Evolutionary conservation across 2,329 filamentous ascomycete species (phyloP).

Genomic region (Trichophyton rubrum): DNA sequence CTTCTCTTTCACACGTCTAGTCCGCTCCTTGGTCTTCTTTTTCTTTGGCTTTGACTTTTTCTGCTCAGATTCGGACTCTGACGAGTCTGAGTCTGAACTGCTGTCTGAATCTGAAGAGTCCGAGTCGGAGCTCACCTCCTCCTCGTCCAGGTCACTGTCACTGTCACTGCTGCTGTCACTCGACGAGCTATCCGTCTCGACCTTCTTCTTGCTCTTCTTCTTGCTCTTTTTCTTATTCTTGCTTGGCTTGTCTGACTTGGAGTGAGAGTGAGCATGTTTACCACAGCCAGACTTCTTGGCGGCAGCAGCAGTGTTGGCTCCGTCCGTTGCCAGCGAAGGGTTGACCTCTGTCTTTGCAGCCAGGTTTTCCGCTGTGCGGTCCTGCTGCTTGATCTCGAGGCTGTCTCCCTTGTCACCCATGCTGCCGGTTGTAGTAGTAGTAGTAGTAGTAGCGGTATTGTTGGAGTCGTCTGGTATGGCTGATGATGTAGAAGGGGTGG

Average conservation of each 20-base stretch:
- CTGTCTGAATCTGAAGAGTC: neutral
- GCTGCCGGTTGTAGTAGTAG: neutral
- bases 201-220: conserved; percentile 8
- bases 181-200: neutral
- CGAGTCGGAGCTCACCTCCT: conserved; percentile 14
- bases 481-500: neutral
- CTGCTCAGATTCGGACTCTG: neutral
- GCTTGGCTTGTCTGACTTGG: conserved; percentile 3
- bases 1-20: neutral
- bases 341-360: neutral
- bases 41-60: conserved; percentile 7
- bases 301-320: neutral
- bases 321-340: neutral
- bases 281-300: neutral
- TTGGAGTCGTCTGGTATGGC: neutral
- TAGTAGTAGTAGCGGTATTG: neutral
- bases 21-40: conserved; percentile 6
- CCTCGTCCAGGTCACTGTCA: conserved; percentile 16
- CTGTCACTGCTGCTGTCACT: conserved; percentile 15
- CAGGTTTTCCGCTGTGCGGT: neutral
- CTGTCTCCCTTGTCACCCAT: neutral
- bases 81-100: neutral
- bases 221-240: conserved; percentile 6
- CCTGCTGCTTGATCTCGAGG: conserved; percentile 2
- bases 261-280: neutral